These are phyloP conservation scores for Wickerhamomyces sp. DNA, from an alignment of 1,139 yeast genomes.

Conservation along the genomic window DNA sequence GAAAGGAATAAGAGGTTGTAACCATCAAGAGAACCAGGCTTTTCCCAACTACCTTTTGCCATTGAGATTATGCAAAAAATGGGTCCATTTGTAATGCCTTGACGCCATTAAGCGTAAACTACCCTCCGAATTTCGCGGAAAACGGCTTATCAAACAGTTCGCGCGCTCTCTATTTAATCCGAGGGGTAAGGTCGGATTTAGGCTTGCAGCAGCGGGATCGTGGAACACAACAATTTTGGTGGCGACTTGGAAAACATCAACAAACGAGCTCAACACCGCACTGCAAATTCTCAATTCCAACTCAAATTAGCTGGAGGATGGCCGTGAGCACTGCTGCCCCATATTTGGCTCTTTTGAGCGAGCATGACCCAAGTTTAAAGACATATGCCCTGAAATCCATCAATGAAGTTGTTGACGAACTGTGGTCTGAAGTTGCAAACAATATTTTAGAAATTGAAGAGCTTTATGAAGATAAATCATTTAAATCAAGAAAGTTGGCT, in stretches of 20 bases:
- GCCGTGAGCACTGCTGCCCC: conserved; percentile 83
- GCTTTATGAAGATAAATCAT: conserved; percentile 76
- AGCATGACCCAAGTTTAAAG: conserved; percentile 72
- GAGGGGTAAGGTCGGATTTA: no score
- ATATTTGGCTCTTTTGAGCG: conserved; percentile 80
- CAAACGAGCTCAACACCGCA: background rate
- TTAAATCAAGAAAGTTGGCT: conserved; percentile 75
- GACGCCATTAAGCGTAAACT: no score
- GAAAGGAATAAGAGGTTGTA: no score
- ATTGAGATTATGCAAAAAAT: no score
- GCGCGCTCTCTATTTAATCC: no score
- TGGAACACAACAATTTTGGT: no score
- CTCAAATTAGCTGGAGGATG: conserved; percentile 4
- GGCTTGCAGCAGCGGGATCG: no score
- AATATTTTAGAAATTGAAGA: conserved; percentile 83
- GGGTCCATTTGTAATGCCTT: no score
- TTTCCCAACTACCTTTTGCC: no score
- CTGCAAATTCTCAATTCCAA: background rate
- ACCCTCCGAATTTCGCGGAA: no score
- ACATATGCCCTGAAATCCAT: conserved; percentile 81
- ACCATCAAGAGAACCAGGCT: no score
- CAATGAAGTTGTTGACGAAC: conserved; percentile 78
- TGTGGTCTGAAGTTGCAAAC: conserved; percentile 98
- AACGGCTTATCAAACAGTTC: no score
- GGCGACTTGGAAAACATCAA: conserved; percentile 3